A percentile compares a stretch with the other conserved stretches of the same genome.
These are phyloP conservation scores for Phytophthora palmivora DNA, from an alignment of 352 stramenopile genomes.

Conservation along the genomic window DNA sequence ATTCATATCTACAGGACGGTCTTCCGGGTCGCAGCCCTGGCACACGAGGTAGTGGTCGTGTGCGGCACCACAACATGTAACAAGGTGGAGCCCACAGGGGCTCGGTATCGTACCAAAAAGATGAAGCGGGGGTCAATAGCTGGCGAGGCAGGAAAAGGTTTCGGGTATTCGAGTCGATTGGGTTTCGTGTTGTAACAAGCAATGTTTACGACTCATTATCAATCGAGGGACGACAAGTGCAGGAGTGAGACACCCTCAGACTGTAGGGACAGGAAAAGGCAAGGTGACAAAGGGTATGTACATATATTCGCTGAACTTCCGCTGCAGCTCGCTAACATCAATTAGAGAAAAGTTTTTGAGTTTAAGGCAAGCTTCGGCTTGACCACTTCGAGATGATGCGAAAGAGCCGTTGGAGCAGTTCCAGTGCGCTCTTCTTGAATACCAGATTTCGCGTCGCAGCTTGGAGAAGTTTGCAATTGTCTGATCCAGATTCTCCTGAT, in stretches of 20 bases:
- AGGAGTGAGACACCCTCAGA: constrained; percentile 22
- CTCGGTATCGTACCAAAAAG: constrained; percentile 13
- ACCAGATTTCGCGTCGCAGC: constrained; percentile 35
- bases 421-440: constrained; percentile 63
- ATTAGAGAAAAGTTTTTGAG: constrained; percentile 36
- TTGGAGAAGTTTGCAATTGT: constrained; percentile 14
- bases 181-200: constrained; percentile 20
- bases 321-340: constrained; percentile 29
- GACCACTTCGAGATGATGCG: constrained; percentile 41
- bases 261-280: constrained; percentile 34
- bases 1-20: constrained; percentile 76
- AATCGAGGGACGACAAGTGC: constrained; percentile 27
- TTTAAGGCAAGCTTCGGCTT: constrained; percentile 22
- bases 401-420: constrained; percentile 72
- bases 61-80: constrained; percentile 48
- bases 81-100: constrained; percentile 1
- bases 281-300: constrained; percentile 42
- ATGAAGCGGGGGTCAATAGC: constrained; percentile 29
- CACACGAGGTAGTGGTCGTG: constrained; percentile 28
- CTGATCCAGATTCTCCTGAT: constrained; percentile 19
- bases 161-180: constrained; percentile 24
- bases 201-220: constrained; percentile 10
- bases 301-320: constrained; percentile 44
- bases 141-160: constrained; percentile 18
- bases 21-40: constrained; percentile 42